These are phyloP conservation scores for Lenwebbia sp. DNA, from an alignment of 345 rosid genomes.

Conservation along the genomic window DNA sequence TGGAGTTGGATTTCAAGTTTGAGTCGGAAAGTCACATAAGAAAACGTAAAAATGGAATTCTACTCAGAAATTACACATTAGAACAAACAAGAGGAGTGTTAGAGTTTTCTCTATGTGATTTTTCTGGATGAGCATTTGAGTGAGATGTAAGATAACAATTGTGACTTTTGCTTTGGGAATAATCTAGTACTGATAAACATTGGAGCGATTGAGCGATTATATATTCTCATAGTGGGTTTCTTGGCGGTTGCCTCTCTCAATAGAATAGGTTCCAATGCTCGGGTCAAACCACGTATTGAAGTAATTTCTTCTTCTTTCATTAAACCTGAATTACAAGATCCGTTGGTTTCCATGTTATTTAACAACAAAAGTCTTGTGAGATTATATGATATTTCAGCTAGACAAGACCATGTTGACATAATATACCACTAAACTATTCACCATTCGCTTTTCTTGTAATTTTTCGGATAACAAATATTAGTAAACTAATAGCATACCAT, in stretches of 20 bases:
- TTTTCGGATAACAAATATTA: not conserved
- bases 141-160: not conserved
- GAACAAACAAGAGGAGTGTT: not conserved
- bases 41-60: not conserved
- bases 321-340: not conserved
- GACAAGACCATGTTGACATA: not conserved
- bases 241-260: not conserved
- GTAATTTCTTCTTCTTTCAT: not conserved
- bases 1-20: not conserved
- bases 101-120: not conserved
- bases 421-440: not conserved
- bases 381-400: not conserved
- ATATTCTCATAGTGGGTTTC: not conserved
- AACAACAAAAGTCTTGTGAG: not conserved
- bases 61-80: not conserved
- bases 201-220: not conserved
- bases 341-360: not conserved
- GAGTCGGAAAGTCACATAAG: not conserved
- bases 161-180: not conserved
- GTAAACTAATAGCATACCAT: not conserved
- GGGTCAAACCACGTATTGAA: not conserved
- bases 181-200: not conserved
- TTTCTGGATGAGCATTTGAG: not conserved
- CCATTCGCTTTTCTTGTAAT: not conserved
- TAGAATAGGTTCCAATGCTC: not conserved